Evolutionary conservation across 1,284 basidiomycete species (phyloP), one percentile per base, ranked within the genome.

Genomic region (Vanrija humicola): DNA sequence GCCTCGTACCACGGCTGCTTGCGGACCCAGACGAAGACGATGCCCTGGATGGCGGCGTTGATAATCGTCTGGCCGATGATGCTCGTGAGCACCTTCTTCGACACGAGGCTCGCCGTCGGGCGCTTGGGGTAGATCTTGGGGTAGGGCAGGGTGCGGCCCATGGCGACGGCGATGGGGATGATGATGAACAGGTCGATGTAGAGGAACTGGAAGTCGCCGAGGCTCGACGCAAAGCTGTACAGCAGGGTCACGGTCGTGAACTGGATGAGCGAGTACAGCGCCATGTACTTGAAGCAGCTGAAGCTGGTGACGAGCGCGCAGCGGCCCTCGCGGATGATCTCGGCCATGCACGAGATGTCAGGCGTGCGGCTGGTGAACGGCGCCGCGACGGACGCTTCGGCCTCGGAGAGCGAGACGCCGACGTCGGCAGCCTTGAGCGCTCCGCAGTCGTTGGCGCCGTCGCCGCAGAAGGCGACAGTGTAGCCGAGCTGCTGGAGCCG

Each of bases 281-380:
- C 72, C 93, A 97, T 97, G 70, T 95, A 97, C 78, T 97, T 98
- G 85, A 99, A 99, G 79, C 96, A 98, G 65, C 90, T 93, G 77
- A 99, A 99, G 69, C 90, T 94, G 2, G 95, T 98, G 50, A 97
- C 95, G 50, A 99, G 79, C 3, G 96, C 94, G 6, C 92, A 91
- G 45, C 96, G 82, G 1, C 96, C 96, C 72, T 98, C 93, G 66
- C 87, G 90, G 79, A 99, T 96, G 53, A 98, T 88, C 66, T 98
- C 93, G 46, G 98, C 83, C 45, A 98, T 91, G 72, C 96, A 98
- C 23, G 88, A 85, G 66, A 99, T 97, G 76, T 99, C 96, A 6
- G 95, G 90, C 1, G 86, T 90, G 44, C 86, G 87, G 60, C 89
- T 89, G 5, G 96, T 98, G 76, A 99, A 98, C 1, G 96, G 96